Evolutionary conservation across 208 protist genomes (phyloP).

Genomic region (Paratrypanosoma confusum): DNA sequence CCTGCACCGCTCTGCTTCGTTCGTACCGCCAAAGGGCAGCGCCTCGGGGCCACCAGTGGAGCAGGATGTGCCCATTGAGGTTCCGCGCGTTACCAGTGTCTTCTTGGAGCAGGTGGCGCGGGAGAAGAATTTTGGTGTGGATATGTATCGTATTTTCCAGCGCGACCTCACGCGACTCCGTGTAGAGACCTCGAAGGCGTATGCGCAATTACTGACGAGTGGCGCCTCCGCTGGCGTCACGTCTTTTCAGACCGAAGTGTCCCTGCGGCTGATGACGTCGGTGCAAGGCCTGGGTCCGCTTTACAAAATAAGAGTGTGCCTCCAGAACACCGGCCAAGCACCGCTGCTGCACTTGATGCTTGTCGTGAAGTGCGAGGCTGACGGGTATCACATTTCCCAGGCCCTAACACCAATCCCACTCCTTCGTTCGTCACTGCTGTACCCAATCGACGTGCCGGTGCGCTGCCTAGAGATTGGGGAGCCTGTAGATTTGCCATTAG

Average conservation of each 20-base stretch:
- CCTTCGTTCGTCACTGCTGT: conserved; percentile 51
- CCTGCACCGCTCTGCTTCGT: conserved; percentile 75
- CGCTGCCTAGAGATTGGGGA: too few relatives aligned
- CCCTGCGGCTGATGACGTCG: conserved; percentile 29
- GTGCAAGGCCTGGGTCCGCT: conserved; percentile 89
- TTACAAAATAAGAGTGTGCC: conserved; percentile 73
- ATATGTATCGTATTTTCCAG: conserved; percentile 91
- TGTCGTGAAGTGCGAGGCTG: conserved; percentile 34
- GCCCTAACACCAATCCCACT: conserved; percentile 40
- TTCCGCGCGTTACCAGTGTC: conserved; percentile 88
- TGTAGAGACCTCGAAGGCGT: conserved; percentile 78
- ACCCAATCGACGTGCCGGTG: conserved; percentile 37
- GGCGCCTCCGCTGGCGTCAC: conserved; percentile 7
- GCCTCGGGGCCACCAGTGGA: conserved; percentile 68
- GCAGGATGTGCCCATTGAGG: conserved; percentile 86
- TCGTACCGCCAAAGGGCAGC: conserved; percentile 17
- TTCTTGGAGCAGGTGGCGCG: conserved; percentile 90
- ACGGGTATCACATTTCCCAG: conserved; percentile 46
- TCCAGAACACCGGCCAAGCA: conserved; percentile 66
- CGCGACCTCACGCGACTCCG: conserved; percentile 84
- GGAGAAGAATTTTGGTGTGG: conserved; percentile 66
- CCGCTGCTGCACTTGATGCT: conserved; percentile 48
- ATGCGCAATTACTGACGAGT: conserved; percentile 63
- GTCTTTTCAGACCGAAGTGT: conserved; percentile 13
- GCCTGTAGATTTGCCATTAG: conserved; percentile 37